These are phyloP conservation scores for Fusarium falciforme DNA, from an alignment of 2,329 filamentous ascomycete genomes.

Conservation along the genomic window DNA sequence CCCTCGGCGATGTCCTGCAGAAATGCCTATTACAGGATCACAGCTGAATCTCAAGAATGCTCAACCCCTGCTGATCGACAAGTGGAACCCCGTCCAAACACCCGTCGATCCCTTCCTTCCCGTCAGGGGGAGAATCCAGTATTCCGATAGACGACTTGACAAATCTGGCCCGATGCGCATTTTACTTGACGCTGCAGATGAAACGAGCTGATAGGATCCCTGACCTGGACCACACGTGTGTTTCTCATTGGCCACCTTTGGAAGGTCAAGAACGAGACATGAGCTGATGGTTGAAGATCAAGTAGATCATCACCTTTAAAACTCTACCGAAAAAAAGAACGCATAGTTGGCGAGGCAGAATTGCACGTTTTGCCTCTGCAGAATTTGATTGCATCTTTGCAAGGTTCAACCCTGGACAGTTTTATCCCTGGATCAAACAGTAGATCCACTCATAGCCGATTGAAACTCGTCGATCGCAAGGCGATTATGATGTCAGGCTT, in stretches of 20 bases:
- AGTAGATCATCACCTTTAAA: neutral
- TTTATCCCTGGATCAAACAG: neutral
- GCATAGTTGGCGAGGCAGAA: neutral
- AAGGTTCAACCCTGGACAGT: neutral
- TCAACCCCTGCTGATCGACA: neutral
- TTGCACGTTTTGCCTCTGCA: neutral
- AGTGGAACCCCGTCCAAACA: neutral
- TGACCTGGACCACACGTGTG: neutral
- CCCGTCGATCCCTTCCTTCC: neutral
- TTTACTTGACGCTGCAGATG: neutral
- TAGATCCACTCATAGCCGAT: constrained; percentile 1
- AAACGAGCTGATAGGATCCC: constrained; percentile 16
- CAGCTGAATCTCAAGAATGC: constrained; percentile 16
- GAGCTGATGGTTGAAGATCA: neutral
- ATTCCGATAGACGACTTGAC: neutral
- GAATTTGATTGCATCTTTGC: neutral
- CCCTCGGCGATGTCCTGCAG: neutral
- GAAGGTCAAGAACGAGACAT: neutral
- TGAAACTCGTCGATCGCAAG: neutral
- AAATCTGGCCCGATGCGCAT: neutral
- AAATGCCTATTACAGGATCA: neutral
- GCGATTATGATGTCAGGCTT: constrained; percentile 4
- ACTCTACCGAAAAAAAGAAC: neutral
- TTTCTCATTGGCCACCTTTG: neutral
- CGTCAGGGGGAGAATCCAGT: neutral